These are phyloP conservation scores for Suillus lakei DNA, from an alignment of 768 basidiomycete genomes.

Conservation along the genomic window DNA sequence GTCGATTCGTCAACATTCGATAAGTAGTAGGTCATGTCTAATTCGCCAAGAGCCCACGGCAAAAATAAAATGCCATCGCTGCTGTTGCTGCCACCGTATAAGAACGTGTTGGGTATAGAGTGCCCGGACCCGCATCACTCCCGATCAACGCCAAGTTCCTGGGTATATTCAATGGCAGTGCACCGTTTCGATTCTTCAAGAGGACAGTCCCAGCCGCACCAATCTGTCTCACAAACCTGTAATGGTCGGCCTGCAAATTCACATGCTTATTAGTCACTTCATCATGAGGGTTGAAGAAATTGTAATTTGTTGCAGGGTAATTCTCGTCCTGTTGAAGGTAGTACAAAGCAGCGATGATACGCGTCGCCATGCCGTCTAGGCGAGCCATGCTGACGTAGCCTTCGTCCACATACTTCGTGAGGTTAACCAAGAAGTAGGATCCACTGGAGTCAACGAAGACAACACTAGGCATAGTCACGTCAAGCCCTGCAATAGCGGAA, in stretches of 20 bases:
- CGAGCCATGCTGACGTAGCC: constrained; percentile 69
- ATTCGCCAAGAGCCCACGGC: no score
- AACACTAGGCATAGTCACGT: constrained; percentile 77
- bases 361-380: constrained; percentile 81
- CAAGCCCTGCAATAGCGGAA: constrained; percentile 62
- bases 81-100: constrained; percentile 53
- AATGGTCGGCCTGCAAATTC: constrained; percentile 74
- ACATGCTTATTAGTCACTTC: constrained; percentile 61
- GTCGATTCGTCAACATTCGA: no score
- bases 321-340: constrained; percentile 57
- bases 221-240: constrained; percentile 68
- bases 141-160: constrained; percentile 60
- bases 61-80: constrained; percentile 71
- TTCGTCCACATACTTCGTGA: constrained; percentile 73
- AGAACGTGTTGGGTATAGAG: constrained; percentile 67
- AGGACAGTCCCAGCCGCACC: constrained; percentile 79
- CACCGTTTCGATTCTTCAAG: constrained; percentile 67
- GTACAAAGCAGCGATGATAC: constrained; percentile 77
- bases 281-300: constrained; percentile 59
- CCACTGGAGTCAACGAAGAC: constrained; percentile 52
- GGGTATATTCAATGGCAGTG: constrained; percentile 59
- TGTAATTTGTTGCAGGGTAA: constrained; percentile 75
- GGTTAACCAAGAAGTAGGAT: constrained; percentile 67
- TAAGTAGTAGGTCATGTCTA: no score
- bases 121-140: constrained; percentile 61